Evolutionary conservation across 1,284 basidiomycete genomes (phyloP).

Genomic region (Cronartium quercuum): DNA sequence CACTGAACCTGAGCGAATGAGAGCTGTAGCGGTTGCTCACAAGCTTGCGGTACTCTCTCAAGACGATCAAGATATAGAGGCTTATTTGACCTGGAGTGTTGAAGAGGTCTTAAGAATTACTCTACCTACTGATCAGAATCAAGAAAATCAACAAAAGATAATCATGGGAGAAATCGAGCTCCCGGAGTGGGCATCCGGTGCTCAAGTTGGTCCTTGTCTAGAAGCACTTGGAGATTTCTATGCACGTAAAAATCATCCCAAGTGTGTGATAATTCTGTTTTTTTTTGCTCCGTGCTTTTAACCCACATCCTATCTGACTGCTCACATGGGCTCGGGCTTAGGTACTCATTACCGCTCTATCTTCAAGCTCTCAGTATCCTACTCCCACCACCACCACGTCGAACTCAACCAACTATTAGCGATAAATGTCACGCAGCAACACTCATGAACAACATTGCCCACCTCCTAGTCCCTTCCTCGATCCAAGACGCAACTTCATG

Average conservation of each 20-base stretch:
- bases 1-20: background rate
- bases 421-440: background rate
- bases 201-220: background rate
- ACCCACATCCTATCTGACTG: background rate
- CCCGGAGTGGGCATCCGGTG: background rate
- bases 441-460: background rate
- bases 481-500: background rate
- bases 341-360: background rate
- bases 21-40: background rate
- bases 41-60: background rate
- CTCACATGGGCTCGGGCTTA: background rate
- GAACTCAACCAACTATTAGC: background rate
- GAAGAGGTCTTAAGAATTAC: background rate
- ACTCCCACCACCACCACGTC: background rate
- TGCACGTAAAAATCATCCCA: background rate
- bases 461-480: background rate
- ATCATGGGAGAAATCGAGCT: background rate
- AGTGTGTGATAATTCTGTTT: background rate
- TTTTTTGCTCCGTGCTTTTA: background rate
- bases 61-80: background rate
- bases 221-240: constrained; percentile 7
- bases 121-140: background rate
- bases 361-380: background rate
- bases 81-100: background rate
- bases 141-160: background rate